phyloP scores from a whole-genome alignment of 768 basidiomycete species.

The Tylopilus felleus region DNA sequence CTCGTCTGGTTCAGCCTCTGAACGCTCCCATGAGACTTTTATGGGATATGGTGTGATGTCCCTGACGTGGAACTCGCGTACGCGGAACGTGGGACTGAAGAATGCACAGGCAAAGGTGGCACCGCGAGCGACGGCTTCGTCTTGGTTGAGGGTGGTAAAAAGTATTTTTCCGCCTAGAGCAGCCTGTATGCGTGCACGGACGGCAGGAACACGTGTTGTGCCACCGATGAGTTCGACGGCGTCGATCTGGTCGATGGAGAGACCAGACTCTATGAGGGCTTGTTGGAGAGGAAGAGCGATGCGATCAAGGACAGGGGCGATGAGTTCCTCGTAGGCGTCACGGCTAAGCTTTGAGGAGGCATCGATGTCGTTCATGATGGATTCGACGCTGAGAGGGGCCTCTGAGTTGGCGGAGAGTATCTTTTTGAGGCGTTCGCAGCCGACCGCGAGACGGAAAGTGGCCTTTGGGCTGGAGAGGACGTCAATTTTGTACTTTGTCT shows the following conservation, averaged over 20 bases:
- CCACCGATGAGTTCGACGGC: conserved; percentile 93
- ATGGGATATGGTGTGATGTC: conserved; percentile 88
- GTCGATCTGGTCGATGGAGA: conserved; percentile 83
- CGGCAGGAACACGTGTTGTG: conserved; percentile 86
- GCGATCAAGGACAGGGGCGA: conserved; percentile 69
- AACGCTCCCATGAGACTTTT: conserved; percentile 83
- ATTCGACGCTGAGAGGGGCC: conserved; percentile 89
- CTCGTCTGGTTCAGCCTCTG: conserved; percentile 74
- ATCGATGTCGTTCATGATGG: conserved; percentile 94
- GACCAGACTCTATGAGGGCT: conserved; percentile 76
- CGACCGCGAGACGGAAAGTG: conserved; percentile 80
- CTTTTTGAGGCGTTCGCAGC: conserved; percentile 95
- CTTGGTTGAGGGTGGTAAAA: conserved; percentile 93
- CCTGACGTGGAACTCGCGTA: conserved; percentile 87
- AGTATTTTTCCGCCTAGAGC: conserved; percentile 83
- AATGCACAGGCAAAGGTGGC: conserved; percentile 97
- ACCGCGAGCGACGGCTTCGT: conserved; percentile 94
- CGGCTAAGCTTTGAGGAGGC: conserved; percentile 82
- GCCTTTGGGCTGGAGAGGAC: conserved; percentile 90
- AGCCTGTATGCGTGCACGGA: conserved; percentile 81
- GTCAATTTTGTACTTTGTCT: conserved; percentile 97
- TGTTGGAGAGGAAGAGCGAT: conserved; percentile 72
- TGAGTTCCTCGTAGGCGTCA: conserved; percentile 79
- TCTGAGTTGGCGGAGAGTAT: conserved; percentile 91
- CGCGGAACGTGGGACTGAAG: conserved; percentile 96